These are phyloP conservation scores for Wickerhamiella slavikovae DNA, from an alignment of 805 yeast genomes.

Conservation along the genomic window DNA sequence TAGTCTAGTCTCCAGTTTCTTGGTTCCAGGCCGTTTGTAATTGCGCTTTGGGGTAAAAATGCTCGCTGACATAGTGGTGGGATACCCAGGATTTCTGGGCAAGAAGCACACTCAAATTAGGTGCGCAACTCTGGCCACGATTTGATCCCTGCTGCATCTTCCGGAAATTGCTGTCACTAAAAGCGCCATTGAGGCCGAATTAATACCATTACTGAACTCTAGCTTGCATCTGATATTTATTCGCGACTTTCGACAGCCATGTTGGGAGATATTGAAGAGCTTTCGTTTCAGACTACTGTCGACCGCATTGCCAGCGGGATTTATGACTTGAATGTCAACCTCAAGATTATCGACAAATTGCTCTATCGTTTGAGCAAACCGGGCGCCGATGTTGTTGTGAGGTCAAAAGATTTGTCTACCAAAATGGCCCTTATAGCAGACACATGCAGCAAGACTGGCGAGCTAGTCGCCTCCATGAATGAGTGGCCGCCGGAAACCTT, in stretches of 20 bases:
- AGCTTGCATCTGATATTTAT: background rate
- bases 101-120: background rate
- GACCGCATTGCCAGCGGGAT: conserved; percentile 8
- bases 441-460: conserved; percentile 1
- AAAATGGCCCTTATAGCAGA: conserved; percentile 2
- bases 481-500: background rate
- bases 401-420: conserved; percentile 1
- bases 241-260: background rate
- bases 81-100: background rate
- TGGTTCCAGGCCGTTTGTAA: no score
- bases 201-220: background rate
- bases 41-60: no score
- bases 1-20: no score
- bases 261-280: conserved; percentile 15
- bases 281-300: conserved; percentile 5
- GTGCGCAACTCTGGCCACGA: background rate
- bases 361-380: conserved; percentile 1
- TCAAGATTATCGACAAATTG: conserved; percentile 5
- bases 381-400: background rate
- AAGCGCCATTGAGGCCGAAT: no score
- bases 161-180: background rate
- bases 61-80: no score
- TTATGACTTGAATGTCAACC: conserved; percentile 9
- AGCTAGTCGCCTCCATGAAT: conserved; percentile 1
- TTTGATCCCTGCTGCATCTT: background rate